phyloP scores from a whole-genome alignment of 2,329 filamentous ascomycete species.

The Chrysosporium queenslandicum region DNA sequence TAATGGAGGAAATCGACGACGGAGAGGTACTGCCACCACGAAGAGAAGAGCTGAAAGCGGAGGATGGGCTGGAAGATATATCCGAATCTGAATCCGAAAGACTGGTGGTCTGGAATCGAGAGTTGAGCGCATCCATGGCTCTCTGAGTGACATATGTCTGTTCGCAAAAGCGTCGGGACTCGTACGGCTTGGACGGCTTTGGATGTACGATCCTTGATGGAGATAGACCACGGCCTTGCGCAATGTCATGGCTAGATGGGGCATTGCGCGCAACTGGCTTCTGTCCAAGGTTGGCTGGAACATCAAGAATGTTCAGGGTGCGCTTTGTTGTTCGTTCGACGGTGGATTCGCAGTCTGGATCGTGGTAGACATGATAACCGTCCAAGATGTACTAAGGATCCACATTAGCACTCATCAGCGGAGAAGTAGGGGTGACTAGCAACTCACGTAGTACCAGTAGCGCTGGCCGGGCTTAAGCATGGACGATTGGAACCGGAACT shows the following conservation, averaged over 20 bases:
- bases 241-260: constrained; percentile 48
- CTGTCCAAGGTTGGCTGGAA: constrained; percentile 51
- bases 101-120: constrained; percentile 62
- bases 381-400: constrained; percentile 75
- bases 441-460: constrained; percentile 90
- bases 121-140: constrained; percentile 67
- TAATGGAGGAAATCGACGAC: constrained; percentile 55
- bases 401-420: constrained; percentile 15
- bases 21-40: constrained; percentile 54
- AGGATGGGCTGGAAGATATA: constrained; percentile 64
- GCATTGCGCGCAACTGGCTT: constrained; percentile 36
- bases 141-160: constrained; percentile 60
- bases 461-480: constrained; percentile 80
- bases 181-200: constrained; percentile 78
- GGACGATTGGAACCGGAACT: constrained; percentile 84
- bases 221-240: constrained; percentile 80
- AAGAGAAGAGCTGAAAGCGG: constrained; percentile 57
- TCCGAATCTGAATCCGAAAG: constrained; percentile 62
- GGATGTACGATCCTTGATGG: constrained; percentile 83
- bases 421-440: neutral
- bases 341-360: constrained; percentile 79
- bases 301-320: constrained; percentile 94
- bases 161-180: constrained; percentile 77
- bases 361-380: constrained; percentile 95
- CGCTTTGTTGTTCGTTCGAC: constrained; percentile 94